These are phyloP conservation scores for Metschnikowia amazonensis DNA, from an alignment of 805 yeast genomes.

Conservation along the genomic window DNA sequence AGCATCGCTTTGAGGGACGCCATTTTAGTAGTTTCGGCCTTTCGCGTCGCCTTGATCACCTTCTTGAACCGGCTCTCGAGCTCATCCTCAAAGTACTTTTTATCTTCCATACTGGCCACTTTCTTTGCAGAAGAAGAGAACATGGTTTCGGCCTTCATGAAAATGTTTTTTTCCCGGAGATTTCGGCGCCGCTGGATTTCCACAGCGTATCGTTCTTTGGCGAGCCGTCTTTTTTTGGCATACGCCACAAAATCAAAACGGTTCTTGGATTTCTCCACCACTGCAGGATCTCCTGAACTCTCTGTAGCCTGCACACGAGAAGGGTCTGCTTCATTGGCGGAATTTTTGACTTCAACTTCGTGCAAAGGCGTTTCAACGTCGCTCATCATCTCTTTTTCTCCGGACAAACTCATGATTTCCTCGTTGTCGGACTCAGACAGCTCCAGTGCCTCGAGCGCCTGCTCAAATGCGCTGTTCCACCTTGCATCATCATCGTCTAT, in stretches of 20 bases:
- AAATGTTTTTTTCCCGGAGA: slow-evolving; percentile 28
- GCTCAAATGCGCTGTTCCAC: slow-evolving; percentile 29
- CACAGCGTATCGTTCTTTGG: slow-evolving; percentile 29
- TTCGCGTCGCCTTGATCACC: slow-evolving; percentile 32
- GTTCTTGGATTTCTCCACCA: slow-evolving; percentile 2
- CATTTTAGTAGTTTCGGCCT: slow-evolving; percentile 19
- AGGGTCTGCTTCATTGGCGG: background rate
- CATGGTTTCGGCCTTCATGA: slow-evolving; percentile 35
- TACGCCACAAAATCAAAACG: slow-evolving; percentile 55
- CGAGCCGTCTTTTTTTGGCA: slow-evolving; percentile 45
- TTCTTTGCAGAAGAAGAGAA: slow-evolving; percentile 36
- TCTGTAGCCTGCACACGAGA: background rate
- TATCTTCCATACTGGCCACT: slow-evolving; percentile 22
- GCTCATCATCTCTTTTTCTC: background rate
- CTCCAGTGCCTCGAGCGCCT: slow-evolving; percentile 19
- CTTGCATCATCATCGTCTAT: slow-evolving; percentile 37
- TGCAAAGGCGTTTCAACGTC: slow-evolving; percentile 8
- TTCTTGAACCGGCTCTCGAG: slow-evolving; percentile 29
- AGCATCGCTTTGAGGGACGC: slow-evolving; percentile 15
- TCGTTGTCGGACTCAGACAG: slow-evolving; percentile 19
- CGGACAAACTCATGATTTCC: slow-evolving; percentile 23
- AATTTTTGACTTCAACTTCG: background rate
- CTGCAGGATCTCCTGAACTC: background rate
- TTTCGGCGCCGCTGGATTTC: slow-evolving; percentile 18
- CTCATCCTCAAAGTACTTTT: slow-evolving; percentile 19